These are phyloP conservation scores for Taxillus chinensis DNA, from an alignment of 164 flowering plant species.

Conservation along the genomic window DNA sequence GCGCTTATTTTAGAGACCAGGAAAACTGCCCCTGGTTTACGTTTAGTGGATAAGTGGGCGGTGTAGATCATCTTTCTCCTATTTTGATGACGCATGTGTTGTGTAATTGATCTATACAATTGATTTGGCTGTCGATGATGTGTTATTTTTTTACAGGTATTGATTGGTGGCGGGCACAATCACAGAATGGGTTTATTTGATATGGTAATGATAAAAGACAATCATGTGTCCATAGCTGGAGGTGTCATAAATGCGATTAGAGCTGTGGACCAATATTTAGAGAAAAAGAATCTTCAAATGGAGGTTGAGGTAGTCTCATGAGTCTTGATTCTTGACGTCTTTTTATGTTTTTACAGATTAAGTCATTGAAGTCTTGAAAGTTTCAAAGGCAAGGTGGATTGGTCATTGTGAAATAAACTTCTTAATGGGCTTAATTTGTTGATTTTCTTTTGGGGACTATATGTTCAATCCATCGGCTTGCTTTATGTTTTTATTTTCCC, in stretches of 20 bases:
- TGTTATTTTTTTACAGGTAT: slow-evolving; percentile 36
- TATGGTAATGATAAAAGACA: slow-evolving; percentile 96
- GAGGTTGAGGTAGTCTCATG: slow-evolving; percentile 66
- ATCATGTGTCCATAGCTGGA: slow-evolving; percentile 85
- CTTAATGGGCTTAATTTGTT: too few relatives aligned
- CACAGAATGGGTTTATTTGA: slow-evolving; percentile 95
- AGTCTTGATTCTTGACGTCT: neutral
- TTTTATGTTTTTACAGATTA: too few relatives aligned
- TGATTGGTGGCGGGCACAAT: slow-evolving; percentile 91
- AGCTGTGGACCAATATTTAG: slow-evolving; percentile 66
- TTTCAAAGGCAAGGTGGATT: slow-evolving; percentile 87
- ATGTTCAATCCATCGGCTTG: too few relatives aligned
- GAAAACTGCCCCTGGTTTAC: slow-evolving; percentile 96
- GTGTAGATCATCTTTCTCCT: slow-evolving; percentile 36
- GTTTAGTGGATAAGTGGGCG: slow-evolving; percentile 99
- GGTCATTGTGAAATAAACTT: slow-evolving; percentile 2
- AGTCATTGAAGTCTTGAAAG: too few relatives aligned
- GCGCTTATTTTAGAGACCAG: slow-evolving; percentile 85
- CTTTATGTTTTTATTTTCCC: too few relatives aligned
- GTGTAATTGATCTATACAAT: slow-evolving; percentile 3
- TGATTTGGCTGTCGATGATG: slow-evolving; percentile 2
- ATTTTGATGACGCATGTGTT: neutral
- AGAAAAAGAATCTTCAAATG: slow-evolving; percentile 60
- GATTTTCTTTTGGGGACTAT: too few relatives aligned
- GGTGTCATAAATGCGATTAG: slow-evolving; percentile 63